Percentiles rank a stretch among this genome's conserved stretches.
Conservation (phyloP, 306 rosid genomes). For the Medicago lupulina region DNA sequence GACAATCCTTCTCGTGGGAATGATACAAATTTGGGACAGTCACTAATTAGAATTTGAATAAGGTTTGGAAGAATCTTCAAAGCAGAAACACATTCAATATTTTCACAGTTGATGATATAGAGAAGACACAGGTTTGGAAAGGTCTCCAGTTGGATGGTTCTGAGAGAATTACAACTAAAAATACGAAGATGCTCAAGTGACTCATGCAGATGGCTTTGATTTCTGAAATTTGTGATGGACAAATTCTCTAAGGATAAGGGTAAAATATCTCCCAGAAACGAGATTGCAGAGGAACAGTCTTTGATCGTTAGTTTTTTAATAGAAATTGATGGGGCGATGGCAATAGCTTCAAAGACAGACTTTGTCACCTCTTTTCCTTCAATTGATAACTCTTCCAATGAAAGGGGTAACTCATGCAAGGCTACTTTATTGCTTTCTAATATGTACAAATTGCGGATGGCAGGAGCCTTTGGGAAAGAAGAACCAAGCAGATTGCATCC, state of each 20-base stretch:
- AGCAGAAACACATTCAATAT: neutral
- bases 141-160: neutral
- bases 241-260: no score
- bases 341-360: neutral
- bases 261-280: no score
- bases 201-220: neutral
- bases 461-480: neutral
- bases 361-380: neutral
- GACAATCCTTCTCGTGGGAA: neutral
- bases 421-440: neutral
- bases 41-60: accelerated
- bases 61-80: neutral
- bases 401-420: constrained; percentile 1
- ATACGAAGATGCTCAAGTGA: neutral
- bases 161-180: neutral
- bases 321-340: neutral
- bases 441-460: accelerated
- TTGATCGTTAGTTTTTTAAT: neutral
- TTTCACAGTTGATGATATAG: accelerated
- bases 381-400: neutral
- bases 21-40: constrained; percentile 4
- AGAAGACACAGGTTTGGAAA: neutral
- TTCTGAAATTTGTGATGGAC: no score
- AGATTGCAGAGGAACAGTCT: neutral
- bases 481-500: neutral